phyloP scores from a whole-genome alignment of 1,284 basidiomycete species.

The Golubevia sp. region DNA sequence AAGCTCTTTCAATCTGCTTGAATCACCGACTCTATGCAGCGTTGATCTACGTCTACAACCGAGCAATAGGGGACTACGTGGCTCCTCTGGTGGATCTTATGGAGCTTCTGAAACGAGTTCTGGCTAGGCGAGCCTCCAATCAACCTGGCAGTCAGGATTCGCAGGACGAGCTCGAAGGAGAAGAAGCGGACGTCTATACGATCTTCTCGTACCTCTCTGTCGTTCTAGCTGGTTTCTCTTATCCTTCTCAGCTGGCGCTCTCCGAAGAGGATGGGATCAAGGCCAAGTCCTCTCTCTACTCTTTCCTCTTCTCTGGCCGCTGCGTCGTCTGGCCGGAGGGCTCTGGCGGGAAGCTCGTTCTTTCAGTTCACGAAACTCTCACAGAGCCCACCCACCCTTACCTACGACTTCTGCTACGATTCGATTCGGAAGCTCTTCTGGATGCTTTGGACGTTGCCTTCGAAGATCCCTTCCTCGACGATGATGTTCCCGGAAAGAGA shows the following conservation, averaged over 20 bases:
- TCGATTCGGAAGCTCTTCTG: conserved; percentile 92
- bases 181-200: conserved; percentile 83
- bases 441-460: conserved; percentile 93
- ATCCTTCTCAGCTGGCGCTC: conserved; percentile 80
- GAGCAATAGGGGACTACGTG: conserved; percentile 83
- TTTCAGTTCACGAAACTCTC: conserved; percentile 66
- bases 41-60: conserved; percentile 88
- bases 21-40: conserved; percentile 85
- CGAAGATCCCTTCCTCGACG: conserved; percentile 88
- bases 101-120: conserved; percentile 73
- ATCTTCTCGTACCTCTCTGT: conserved; percentile 89
- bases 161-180: conserved; percentile 32
- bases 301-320: conserved; percentile 80
- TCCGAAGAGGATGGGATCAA: conserved; percentile 69
- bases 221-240: conserved; percentile 80
- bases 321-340: conserved; percentile 78
- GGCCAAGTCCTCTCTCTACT: conserved; percentile 67
- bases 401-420: conserved; percentile 77
- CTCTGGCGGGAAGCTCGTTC: conserved; percentile 72
- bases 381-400: conserved; percentile 74
- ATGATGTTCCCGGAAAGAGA: conserved; percentile 64
- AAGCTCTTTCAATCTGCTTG: conserved; percentile 84
- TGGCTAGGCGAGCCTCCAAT: conserved; percentile 27
- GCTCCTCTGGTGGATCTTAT: conserved; percentile 86
- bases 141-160: too few species aligned